Base-by-base conservation (phyloP, 768 basidiomycete genomes). In the Pulveroboletus ravenelii region DNA sequence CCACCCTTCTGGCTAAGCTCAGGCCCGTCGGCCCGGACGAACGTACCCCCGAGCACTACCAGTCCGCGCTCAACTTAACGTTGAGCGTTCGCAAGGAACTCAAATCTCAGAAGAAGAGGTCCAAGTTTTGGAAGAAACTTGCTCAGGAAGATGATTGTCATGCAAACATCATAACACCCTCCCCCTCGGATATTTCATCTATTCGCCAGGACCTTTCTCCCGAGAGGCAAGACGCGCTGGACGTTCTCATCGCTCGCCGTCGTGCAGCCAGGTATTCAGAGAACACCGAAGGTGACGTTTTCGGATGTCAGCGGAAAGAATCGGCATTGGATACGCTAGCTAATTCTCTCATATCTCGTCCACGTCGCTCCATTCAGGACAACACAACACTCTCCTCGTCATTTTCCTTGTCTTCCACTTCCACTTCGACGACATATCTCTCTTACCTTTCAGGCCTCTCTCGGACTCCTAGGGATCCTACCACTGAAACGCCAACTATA, bases 121-220 rank as follows among this genome's bases (percentile, higher is more conserved):
- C 70, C 52, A 76, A 74, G 42, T 78, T 74, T 38, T 79, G 74
- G 74, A 78, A 76, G 60, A 69, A 63, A 23, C 59, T 72, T 12
- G 76, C 75, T 15, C 64, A 70, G 43, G 67, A 65, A 52, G 62
- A 69, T 47, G 51, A 42, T 41, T 47, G 41, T 41, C 54, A 66
- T 10, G 34, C 54, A 40, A 49, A 31, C 25, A 53, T 36, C 1
- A 37, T 69, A 38, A 68, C 69, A 0, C 67, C 68, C 12, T 66
- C 64, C 3, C 58, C 66, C 6, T 70, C 68, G 6, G 56, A 64
- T 36, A 60, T 69, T 31, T 69, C 66, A 4, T 63, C 63, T 9
- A 54, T 62, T 45, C 62, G 45, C 14, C 57, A 66, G 20, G 50
- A 51, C 9, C 53, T 70, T n/a, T 55, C 58, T 41, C 54, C 58